Conservation (phyloP, 1,284 basidiomycete species). For the Schizopora paradoxa region DNA sequence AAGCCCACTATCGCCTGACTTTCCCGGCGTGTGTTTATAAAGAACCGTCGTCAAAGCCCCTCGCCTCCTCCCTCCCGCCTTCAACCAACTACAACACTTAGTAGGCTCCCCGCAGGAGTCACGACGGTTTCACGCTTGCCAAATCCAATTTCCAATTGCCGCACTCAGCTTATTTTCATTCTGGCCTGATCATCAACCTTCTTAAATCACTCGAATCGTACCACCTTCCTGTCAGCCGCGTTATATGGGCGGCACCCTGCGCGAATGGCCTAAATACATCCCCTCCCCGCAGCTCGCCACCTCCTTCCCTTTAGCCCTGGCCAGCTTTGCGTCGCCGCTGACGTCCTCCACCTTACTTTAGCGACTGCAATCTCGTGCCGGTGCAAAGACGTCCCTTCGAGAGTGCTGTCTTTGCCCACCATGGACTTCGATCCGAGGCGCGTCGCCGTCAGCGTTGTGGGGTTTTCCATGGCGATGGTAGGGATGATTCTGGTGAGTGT, state of each 20-base stretch:
- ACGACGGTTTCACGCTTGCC: too few species aligned
- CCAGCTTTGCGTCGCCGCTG: not conserved
- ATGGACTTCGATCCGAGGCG: slow-evolving; percentile 14
- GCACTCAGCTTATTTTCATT: too few species aligned
- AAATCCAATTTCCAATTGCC: too few species aligned
- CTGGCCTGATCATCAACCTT: too few species aligned
- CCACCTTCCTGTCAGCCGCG: not conserved
- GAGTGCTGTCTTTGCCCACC: not conserved
- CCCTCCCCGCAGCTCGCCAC: not conserved
- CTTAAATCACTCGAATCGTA: not conserved
- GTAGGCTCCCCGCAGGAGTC: too few species aligned
- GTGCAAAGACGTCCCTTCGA: too few species aligned
- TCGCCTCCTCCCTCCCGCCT: too few species aligned
- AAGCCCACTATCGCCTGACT: too few species aligned
- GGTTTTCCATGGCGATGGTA: slow-evolving; percentile 13
- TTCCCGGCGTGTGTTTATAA: too few species aligned
- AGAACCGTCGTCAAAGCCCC: too few species aligned
- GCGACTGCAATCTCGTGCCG: not conserved
- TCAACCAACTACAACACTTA: too few species aligned
- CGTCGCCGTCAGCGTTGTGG: slow-evolving; percentile 11
- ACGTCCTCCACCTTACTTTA: not conserved
- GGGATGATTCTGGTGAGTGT: slow-evolving; percentile 17
- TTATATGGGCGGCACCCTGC: not conserved
- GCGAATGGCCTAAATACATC: not conserved
- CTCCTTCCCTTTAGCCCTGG: too few species aligned